Base-by-base conservation (phyloP, 768 basidiomycete genomes). In the Trametes maxima region DNA sequence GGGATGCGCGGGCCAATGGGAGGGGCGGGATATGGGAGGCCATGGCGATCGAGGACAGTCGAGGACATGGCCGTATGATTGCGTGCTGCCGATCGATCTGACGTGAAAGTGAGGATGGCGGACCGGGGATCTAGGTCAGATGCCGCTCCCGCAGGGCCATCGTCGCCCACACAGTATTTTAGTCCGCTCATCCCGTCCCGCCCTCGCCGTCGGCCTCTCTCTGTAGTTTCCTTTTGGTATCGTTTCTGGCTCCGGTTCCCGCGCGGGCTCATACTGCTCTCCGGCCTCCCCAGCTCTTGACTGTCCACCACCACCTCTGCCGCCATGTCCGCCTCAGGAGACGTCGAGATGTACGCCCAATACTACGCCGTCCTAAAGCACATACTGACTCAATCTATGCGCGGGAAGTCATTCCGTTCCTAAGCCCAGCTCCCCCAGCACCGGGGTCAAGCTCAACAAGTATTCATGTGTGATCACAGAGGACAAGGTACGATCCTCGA, bases 401-500 rank as follows among this genome's bases (percentile, higher is more conserved):
- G n/a, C 19, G 64, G 22, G 6, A 53, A 84, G 83, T 60, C 80
- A 82, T 64, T 65, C 75, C 42, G 58, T 82, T 2, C 69, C 80
- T 67, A 76, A 79, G 56, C 54, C 73, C 43, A 71, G 75, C 37
- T 50, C 60, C n/a, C 71, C 68, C 21, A 44, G 57, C 19, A 65
- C 61, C 63, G 75, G 77, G 74, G 78, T 62, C 28, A 79, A 82
- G 65, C 77, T 94, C 67, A 94, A 94, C 78, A 92, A 84, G 73
- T 80, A 86, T 64, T 94, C 92, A 48, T 76, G 80, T 60, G 83
- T 85, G 63, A 67, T 94, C 50, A 94, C 92, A 1, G 88, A 93
- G 74, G 80, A 87, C 70, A 93, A 93, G 80, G 90, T 86, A 33
- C 54, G 72, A 25, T 52, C 14, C 35, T 21, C 16, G 36, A 52